Conservation (phyloP, 176 grass and related monocot species). For the Carex kokanica region DNA sequence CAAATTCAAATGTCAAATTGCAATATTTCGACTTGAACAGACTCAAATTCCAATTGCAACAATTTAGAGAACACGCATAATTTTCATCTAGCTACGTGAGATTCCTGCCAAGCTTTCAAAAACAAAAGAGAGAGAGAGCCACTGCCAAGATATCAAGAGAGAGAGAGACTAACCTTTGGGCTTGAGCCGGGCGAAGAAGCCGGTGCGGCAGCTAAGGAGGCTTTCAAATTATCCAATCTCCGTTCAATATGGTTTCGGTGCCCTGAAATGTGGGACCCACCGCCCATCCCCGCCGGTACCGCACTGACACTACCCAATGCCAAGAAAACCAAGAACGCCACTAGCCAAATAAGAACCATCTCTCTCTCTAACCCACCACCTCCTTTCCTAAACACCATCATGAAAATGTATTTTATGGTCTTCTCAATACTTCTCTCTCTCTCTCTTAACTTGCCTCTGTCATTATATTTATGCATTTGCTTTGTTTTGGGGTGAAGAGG, state of each 20-base stretch:
- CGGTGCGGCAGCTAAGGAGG: conserved; percentile 12
- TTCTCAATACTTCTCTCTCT: too few species aligned
- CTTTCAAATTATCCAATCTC: conserved; percentile 16
- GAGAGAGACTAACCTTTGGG: conserved; percentile 6
- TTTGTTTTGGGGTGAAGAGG: neutral
- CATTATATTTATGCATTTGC: neutral
- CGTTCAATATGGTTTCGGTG: conserved; percentile 9
- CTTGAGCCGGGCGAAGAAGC: conserved; percentile 12
- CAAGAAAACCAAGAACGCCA: conserved; percentile 23
- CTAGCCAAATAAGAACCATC: neutral
- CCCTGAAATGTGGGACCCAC: neutral
- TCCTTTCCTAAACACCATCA: neutral
- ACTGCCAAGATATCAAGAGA: too few species aligned
- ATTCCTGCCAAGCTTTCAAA: too few species aligned
- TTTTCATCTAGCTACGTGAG: neutral
- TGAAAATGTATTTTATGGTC: neutral
- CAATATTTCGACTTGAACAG: neutral
- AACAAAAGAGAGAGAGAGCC: neutral
- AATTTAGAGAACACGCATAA: neutral
- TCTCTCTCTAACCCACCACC: neutral
- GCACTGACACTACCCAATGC: neutral
- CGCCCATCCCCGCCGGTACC: neutral
- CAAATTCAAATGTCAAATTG: neutral
- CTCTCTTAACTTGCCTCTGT: neutral
- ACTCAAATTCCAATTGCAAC: neutral